phyloP scores from a whole-genome alignment of 345 rosid genomes.

The Populus euphratica region DNA sequence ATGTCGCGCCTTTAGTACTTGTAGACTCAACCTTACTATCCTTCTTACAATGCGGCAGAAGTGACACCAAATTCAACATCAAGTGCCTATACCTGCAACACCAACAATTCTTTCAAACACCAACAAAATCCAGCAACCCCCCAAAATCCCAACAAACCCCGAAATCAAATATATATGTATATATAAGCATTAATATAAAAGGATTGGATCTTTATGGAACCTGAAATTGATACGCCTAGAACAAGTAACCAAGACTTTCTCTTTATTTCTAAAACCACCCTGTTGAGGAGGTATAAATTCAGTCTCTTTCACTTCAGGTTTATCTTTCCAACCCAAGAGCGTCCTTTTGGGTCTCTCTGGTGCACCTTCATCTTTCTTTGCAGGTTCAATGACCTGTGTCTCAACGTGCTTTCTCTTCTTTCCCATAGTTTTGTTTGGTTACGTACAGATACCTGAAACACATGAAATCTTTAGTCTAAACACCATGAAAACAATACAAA shows the following conservation, averaged over 20 bases:
- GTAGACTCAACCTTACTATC: conserved; percentile 85
- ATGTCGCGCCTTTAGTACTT: conserved; percentile 68
- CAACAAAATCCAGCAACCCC: not conserved
- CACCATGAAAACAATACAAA: not conserved
- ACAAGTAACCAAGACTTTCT: conserved; percentile 89
- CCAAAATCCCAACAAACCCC: not conserved
- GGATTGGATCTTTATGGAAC: conserved; percentile 23
- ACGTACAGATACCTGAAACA: not conserved
- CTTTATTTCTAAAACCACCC: conserved; percentile 72
- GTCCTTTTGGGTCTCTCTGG: conserved; percentile 70
- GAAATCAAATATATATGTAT: not conserved
- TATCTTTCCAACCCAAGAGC: conserved; percentile 81
- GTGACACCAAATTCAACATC: conserved; percentile 92
- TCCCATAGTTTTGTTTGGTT: conserved; percentile 37
- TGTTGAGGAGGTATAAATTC: conserved; percentile 8
- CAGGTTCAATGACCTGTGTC: conserved; percentile 33
- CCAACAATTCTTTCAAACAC: not conserved
- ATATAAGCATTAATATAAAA: not conserved
- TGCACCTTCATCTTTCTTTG: conserved; percentile 48
- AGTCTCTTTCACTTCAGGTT: conserved; percentile 31
- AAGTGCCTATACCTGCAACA: conserved; percentile 74
- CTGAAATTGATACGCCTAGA: conserved; percentile 94
- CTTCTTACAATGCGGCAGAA: conserved; percentile 91
- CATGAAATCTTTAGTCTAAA: not conserved
- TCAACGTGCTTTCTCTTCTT: conserved; percentile 82